phyloP scores from a whole-genome alignment of 805 yeast genomes.

The Yamadazyma sp. region DNA sequence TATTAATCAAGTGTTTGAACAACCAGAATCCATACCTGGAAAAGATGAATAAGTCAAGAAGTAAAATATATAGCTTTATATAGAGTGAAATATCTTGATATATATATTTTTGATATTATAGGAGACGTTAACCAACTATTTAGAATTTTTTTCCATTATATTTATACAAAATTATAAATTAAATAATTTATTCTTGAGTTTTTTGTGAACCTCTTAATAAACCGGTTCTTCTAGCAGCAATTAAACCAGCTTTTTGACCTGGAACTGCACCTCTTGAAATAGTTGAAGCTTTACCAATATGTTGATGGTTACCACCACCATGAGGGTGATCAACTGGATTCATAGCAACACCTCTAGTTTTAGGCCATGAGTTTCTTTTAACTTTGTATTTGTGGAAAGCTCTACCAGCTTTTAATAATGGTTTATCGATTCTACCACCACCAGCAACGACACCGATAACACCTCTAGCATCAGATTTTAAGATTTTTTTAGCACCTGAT shows the following conservation, averaged over 20 bases:
- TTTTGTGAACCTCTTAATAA: slow-evolving; percentile 99
- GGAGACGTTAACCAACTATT: slow-evolving; percentile 8
- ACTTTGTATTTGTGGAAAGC: slow-evolving; percentile 99
- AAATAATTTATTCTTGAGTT: slow-evolving; percentile 44
- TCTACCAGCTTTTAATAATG: slow-evolving; percentile 99
- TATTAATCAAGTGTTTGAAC: neutral
- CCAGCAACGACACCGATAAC: slow-evolving; percentile 99
- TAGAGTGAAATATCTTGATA: slow-evolving; percentile 2
- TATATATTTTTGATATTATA: slow-evolving; percentile 12
- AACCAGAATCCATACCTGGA: neutral
- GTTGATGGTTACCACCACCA: slow-evolving; percentile 90
- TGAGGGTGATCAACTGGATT: slow-evolving; percentile 99
- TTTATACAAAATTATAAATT: slow-evolving; percentile 11
- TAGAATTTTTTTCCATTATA: slow-evolving; percentile 6
- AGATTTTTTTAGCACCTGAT: slow-evolving; percentile 97
- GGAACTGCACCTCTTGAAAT: slow-evolving; percentile 95
- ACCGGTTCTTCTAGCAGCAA: slow-evolving; percentile 99
- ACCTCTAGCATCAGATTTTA: slow-evolving; percentile 97
- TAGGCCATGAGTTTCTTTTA: slow-evolving; percentile 99
- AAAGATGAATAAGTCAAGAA: too few relatives aligned
- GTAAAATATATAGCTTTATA: neutral
- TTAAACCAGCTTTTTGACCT: slow-evolving; percentile 99
- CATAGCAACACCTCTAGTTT: slow-evolving; percentile 99
- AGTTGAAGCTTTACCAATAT: slow-evolving; percentile 38
- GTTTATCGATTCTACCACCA: slow-evolving; percentile 99